Evolutionary conservation across 805 yeast genomes (phyloP).

Genomic region (Lipomyces yamadae): DNA sequence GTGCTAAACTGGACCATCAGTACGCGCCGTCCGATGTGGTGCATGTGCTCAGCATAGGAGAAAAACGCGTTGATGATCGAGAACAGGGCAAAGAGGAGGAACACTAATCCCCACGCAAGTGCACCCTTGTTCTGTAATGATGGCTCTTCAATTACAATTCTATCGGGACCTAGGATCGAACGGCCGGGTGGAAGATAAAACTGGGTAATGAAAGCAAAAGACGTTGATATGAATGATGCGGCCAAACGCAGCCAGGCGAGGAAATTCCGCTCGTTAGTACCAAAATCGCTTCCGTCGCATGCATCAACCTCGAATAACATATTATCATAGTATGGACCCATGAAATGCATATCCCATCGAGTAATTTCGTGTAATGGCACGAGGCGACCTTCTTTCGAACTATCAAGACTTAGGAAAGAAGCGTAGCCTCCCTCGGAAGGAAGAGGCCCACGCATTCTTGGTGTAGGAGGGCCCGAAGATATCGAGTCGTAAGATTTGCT

Average conservation of each 20-base stretch:
- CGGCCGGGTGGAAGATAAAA: conserved; percentile 34
- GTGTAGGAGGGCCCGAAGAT: neutral
- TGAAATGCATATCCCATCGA: conserved; percentile 36
- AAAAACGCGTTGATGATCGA: conserved; percentile 27
- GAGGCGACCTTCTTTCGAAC: conserved; percentile 23
- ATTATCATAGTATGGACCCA: conserved; percentile 26
- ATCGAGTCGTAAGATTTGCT: conserved; percentile 19
- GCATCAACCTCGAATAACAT: conserved; percentile 29
- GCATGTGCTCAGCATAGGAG: conserved; percentile 26
- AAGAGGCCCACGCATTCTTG: conserved; percentile 13
- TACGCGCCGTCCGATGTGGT: conserved; percentile 27
- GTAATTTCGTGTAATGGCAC: conserved; percentile 33
- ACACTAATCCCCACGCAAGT: conserved; percentile 33
- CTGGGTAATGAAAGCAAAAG: conserved; percentile 31
- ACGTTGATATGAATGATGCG: conserved; percentile 32
- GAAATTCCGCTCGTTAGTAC: conserved; percentile 35
- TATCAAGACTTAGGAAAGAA: conserved; percentile 30
- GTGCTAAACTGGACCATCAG: conserved; percentile 33
- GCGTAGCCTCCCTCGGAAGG: conserved; percentile 27
- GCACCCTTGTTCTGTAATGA: conserved; percentile 32
- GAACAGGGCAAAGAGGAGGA: conserved; percentile 26
- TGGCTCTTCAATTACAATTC: conserved; percentile 13
- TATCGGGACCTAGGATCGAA: conserved; percentile 28
- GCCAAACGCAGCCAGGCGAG: conserved; percentile 38
- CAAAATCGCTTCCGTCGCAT: conserved; percentile 36